phyloP scores from a whole-genome alignment of 1,284 basidiomycete species.

The Ceratobasidium sp. region DNA sequence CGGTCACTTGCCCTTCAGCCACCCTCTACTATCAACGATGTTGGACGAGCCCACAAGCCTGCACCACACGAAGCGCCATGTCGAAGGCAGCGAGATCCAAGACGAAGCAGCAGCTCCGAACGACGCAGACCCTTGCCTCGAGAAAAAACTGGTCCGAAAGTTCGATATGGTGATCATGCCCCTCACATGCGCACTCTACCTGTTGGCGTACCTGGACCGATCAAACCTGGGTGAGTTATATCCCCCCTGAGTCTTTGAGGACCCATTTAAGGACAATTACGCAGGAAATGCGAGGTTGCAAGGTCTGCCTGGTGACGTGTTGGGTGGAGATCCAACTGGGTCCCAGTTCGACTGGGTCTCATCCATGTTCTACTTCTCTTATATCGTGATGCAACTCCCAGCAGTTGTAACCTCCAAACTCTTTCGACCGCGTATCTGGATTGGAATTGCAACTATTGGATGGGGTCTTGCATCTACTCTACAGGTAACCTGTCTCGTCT shows the following conservation, averaged over 20 bases:
- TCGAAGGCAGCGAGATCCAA: constrained; percentile 11
- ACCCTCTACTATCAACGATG: not conserved
- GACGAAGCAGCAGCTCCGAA: not conserved
- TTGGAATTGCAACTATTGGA: constrained; percentile 70
- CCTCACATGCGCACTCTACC: constrained; percentile 74
- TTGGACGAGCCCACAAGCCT: constrained; percentile 1
- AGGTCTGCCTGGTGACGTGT: constrained; percentile 69
- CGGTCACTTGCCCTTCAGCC: not conserved
- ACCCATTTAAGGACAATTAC: not conserved
- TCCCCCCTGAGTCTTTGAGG: not conserved
- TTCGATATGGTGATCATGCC: constrained; percentile 75
- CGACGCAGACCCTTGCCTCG: constrained; percentile 51
- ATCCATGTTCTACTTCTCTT: constrained; percentile 79
- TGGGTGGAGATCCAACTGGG: constrained; percentile 74
- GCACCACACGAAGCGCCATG: not conserved
- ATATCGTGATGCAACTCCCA: constrained; percentile 76
- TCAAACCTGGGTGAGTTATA: constrained; percentile 64
- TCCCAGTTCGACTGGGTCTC: constrained; percentile 76
- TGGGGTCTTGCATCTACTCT: constrained; percentile 77
- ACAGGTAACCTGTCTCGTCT: constrained; percentile 61
- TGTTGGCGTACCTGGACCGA: constrained; percentile 79
- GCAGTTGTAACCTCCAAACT: constrained; percentile 73
- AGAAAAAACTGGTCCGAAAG: constrained; percentile 69
- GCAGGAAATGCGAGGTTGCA: constrained; percentile 74
- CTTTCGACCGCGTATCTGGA: constrained; percentile 71